Base-by-base conservation (phyloP, 1,284 basidiomycete species). In the Cryptococcus sp. region DNA sequence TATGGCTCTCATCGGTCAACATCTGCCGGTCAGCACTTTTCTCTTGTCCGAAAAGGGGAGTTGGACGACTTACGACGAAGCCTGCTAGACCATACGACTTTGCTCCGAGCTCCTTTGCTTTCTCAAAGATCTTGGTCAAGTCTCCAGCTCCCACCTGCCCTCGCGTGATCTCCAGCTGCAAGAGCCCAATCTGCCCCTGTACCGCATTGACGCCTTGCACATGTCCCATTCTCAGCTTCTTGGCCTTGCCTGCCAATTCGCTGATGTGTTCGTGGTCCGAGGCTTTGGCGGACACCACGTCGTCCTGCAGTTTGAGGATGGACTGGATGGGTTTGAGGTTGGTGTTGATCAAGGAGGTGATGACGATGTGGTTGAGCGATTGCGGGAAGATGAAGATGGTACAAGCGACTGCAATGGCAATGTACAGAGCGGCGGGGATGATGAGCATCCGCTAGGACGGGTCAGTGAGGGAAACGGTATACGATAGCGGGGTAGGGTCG, bases 301-400 rank as follows among this genome's bases (percentile, higher is more conserved):
- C 53, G 14, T 69, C 59, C 50, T 76, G 74, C 1, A 74, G 47
- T 9, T 56, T 56, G 9, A 74, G 53, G 0, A 73, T 51, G 3
- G 51, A 46, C 5, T 66, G 60, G 18, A 63, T 58, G 1, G 71
- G 68, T 2, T 41, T 48, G 24, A 75, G 57, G 23, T 66, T 56
- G 16, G 56, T 56, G 31, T 67, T 55, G 48, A 66, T 57, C 1
- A 71, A 52, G 3, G 50, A 52, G 35, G 54, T 57, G 5, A 68
- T 58, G 45, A 69, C 49, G 34, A 68, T 69, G 54, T 83, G 81
- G 50, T 81, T 83, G 50, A 87, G 71, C 7, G 82, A 81, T 67
- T 85, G 80, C 1, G 87, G 87, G 63, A 88, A 89, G 51, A 88
- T 74, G 31, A 87, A 61, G 16, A 83, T 54, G 23, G 82, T 77